Base-by-base conservation (phyloP, 148 eudicot species). In the Camellia sinensis region DNA sequence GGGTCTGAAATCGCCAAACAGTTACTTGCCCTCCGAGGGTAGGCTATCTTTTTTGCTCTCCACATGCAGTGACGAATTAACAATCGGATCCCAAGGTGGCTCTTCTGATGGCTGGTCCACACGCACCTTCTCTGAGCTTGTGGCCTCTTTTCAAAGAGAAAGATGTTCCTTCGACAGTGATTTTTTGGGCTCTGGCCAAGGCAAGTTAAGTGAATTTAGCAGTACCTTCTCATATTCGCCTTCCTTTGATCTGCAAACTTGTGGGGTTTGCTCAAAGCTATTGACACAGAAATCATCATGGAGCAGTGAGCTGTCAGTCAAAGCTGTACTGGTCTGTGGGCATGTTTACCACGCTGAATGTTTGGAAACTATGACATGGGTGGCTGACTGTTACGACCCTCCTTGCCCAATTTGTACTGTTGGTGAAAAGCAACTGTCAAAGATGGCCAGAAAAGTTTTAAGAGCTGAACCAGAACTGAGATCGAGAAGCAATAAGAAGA, bases 311-410 rank as follows among this genome's bases (percentile, higher is more conserved):
- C 78, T 94, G 45, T 83, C 91, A 52, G 95, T 91, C 21, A 89
- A 89, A 19, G 87, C 97, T 79, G 95, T 94, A 81, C 83, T 94
- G 79, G 81, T 83, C 40, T 94, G 95, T 80, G 97, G 95, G 46
- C 98, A 94, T 75, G 95, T 86, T 46, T 94, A 92, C 79, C 98
- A 94, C 67, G 89, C 92, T 19, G 98, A 94, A 46, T 94, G 98
- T 83, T 85, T 94, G 83, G 98, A 94, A 80, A 80, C 80, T 70
- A 91, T 92, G 85, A 94, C 97, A 3, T 88, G 90, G 15, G 97
- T 92, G 44, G 71, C 85, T 46, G 87, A 87, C 80, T 91, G 92
- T 83, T 94, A 88, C 46, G 98, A 94, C 60, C 98, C 98, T 2
- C 84, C 90, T 43, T 94, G 98, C 81, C 97, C 98, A 0, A 88